Base-by-base conservation (phyloP, 768 basidiomycete species). In the Cubamyces sp. region DNA sequence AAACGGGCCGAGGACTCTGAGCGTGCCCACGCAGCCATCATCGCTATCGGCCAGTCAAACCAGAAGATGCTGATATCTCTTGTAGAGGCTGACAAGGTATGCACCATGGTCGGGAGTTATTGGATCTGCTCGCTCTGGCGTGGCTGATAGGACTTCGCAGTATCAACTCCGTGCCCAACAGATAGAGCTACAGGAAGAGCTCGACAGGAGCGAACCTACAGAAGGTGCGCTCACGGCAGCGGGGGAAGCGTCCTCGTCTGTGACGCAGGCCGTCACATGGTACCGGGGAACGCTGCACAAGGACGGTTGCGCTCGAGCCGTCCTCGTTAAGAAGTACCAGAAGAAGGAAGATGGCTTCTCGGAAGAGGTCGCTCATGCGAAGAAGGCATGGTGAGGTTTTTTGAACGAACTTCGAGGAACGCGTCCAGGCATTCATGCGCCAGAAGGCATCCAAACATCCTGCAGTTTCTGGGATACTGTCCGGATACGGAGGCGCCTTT, bases 391-490 rank as follows among this genome's bases (percentile, higher is more conserved):
- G 57, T 59, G 45, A 9, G 57, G 34, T 23, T n/a, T 1, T 2
- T 12, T 19, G 7, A n/a, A n/a, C 1, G 34, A 34, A 34, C 1
- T 40, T 25, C n/a, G 1, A 30, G 45, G 12, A 7, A 11, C 19
- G n/a, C n/a, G 18, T 16, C 15, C 19, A 40, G 37, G 5, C 7
- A 1, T 7, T 11, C 12, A 30, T 47, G n/a, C 11, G 2, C 42
- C 25, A 9, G 16, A 28, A 59, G 57, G 57, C 57, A 59, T 51
- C 57, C 57, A 26, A 59, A 59, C 12, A 50, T 51, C 4, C 34
- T 43, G 9, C 49, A 42, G 6, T 51, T 59, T 14, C 19, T 25
- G 23, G 57, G 57, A 1, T 59, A 59, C 14, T 59, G 49, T 18
- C 57, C 39, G 3, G 49, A 51, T 16, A 39, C 39, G 11, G 26